These are phyloP conservation scores for Mucor lusitanicus DNA, from an alignment of 371 early-diverging fungal genomes.

Conservation along the genomic window DNA sequence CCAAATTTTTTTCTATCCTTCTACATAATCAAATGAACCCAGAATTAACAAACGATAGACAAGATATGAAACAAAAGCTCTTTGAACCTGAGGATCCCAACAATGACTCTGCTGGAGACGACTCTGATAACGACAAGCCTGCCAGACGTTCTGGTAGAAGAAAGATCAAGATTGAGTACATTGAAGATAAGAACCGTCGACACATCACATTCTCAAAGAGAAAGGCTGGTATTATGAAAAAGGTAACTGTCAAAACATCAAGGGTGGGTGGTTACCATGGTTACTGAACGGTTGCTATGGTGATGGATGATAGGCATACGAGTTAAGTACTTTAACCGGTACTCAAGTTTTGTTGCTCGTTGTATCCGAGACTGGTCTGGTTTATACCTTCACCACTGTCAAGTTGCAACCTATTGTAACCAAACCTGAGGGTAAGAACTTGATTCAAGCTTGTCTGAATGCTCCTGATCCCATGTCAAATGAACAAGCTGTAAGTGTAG, in stretches of 20 bases:
- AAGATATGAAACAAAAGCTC: conserved; percentile 15
- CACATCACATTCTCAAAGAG: conserved; percentile 98
- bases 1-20: conserved; percentile 11
- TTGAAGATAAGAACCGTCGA: conserved; percentile 91
- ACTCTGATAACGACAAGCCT: conserved; percentile 45
- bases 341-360: conserved; percentile 96
- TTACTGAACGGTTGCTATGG: background rate
- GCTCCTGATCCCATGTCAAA: conserved; percentile 66
- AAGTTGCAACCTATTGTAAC: conserved; percentile 96
- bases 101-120: conserved; percentile 23
- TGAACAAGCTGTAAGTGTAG: conserved; percentile 8
- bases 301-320: conserved; percentile 80
- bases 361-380: conserved; percentile 98
- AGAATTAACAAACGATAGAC: conserved; percentile 16
- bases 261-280: background rate
- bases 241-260: conserved; percentile 50
- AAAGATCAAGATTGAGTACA: conserved; percentile 97
- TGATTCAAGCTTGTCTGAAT: conserved; percentile 95
- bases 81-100: conserved; percentile 26
- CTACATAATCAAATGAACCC: conserved; percentile 16
- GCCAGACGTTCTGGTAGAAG: conserved; percentile 79
- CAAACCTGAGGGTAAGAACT: conserved; percentile 90
- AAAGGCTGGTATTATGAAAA: conserved; percentile 99
- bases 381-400: conserved; percentile 98
- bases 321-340: conserved; percentile 95